Base-by-base conservation (phyloP, 2,329 filamentous ascomycete genomes). In the Fusarium brachygibbosum region DNA sequence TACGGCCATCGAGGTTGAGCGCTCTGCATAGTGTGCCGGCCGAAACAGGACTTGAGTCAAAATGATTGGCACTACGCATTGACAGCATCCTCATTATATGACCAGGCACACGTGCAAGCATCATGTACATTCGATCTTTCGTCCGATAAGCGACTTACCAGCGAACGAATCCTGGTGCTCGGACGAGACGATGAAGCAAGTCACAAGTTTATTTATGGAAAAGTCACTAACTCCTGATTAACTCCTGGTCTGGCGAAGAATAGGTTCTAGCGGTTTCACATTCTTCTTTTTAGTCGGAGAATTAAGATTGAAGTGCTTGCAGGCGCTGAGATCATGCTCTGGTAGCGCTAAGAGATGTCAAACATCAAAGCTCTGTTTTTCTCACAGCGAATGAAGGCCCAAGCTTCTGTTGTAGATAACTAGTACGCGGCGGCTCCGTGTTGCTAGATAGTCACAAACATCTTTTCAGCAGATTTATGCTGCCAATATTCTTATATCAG, bases 1-100 rank as follows among this genome's bases (percentile, higher is more conserved):
- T 3, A 65, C 62, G 0, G 62, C 53, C 7, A 7, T 66, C 3
- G 61, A 65, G 5, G 37, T 60, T 16, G 23, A 10, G 3, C 46
- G 46, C 11, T 13, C 61, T 6, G 29, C 55, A 10, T 32, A 49
- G 6, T 10, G 25, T 6, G 29, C 7, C 4, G 9, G 6, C 6
- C 21, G 46, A 37, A 28, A 28, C 32, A 37, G 6, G 17, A 17
- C n/a, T 40, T 40, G 48, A 28, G 48, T 51, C 48, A 51, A 32
- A 16, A 6, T 10, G 10, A 28, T 29, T 34, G 25, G 14, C n/a
- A 17, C 25, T n/a, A 9, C 5, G 48, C 48, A 21, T 51, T 38
- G n/a, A 40, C 14, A 3, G 9, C 4, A 11, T 51, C 8, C 25
- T 51, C 35, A 16, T 19, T 28, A 45, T 21, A 51, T 51, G 32